Conservation (phyloP, 129 eudicot species). For the Oenanthe sinensis region DNA sequence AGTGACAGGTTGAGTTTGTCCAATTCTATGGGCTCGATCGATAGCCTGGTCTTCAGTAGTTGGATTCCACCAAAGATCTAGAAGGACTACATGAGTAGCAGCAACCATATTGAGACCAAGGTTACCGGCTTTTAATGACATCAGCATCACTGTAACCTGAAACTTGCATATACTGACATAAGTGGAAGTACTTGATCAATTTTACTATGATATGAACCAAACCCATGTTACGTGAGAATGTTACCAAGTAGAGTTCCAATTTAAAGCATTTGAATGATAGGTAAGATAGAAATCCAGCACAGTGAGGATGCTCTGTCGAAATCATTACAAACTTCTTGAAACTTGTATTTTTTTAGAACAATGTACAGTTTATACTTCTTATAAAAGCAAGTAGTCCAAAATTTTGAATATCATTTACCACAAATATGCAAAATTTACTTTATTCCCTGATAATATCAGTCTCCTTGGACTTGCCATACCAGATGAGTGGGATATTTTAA, state of each 20-base stretch:
- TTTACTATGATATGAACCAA: not conserved
- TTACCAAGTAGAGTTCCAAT: not conserved
- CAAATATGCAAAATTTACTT: not conserved
- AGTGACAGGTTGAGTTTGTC: slow-evolving; percentile 90
- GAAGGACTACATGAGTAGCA: slow-evolving; percentile 83
- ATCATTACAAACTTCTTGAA: not conserved
- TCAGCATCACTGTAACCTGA: slow-evolving; percentile 87
- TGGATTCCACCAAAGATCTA: slow-evolving; percentile 99
- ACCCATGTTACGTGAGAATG: not conserved
- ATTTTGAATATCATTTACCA: not conserved
- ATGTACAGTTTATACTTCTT: not conserved
- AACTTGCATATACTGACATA: slow-evolving; percentile 14
- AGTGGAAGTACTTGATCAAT: not conserved
- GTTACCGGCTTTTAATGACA: slow-evolving; percentile 95
- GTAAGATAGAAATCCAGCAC: not conserved
- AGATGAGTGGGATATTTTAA: not conserved
- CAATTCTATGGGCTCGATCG: slow-evolving; percentile 95
- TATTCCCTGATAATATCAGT: not conserved
- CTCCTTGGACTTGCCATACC: not conserved
- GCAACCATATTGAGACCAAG: slow-evolving; percentile 97
- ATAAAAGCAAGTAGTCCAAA: not conserved
- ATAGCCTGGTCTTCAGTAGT: slow-evolving; percentile 95
- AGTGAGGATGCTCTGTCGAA: not conserved
- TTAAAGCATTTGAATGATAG: not conserved
- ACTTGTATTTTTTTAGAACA: not conserved